phyloP scores from a whole-genome alignment of 2,329 filamentous ascomycete genomes.

The Arthrocladium fulminans region DNA sequence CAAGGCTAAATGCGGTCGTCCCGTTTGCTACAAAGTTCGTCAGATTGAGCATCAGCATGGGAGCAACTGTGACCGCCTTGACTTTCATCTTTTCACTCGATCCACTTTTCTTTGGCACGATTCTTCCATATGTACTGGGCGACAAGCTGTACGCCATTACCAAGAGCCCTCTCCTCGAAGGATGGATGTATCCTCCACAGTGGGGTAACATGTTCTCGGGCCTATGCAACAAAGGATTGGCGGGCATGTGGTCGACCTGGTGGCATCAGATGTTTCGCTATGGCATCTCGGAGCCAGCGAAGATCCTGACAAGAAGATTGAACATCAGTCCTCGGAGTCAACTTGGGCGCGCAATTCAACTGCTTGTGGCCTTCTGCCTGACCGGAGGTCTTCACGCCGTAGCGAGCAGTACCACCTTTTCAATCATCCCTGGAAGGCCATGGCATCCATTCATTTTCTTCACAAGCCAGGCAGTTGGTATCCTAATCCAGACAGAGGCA shows the following conservation, averaged over 20 bases:
- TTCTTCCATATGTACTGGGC: constrained; percentile 42
- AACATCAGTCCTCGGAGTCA: constrained; percentile 12
- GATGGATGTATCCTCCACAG: constrained; percentile 53
- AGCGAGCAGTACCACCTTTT: constrained; percentile 60
- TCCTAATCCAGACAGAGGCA: constrained; percentile 49
- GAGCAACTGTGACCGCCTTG: constrained; percentile 53
- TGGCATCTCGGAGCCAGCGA: constrained; percentile 35
- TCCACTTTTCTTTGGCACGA: constrained; percentile 51
- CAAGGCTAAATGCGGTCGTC: constrained; percentile 9
- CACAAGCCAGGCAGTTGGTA: constrained; percentile 56
- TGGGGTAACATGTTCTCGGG: constrained; percentile 40
- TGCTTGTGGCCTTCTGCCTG: constrained; percentile 53
- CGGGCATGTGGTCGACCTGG: constrained; percentile 73
- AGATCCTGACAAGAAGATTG: constrained; percentile 14
- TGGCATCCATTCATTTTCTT: constrained; percentile 60
- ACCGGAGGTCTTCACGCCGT: constrained; percentile 62
- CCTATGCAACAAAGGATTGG: constrained; percentile 55
- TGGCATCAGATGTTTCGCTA: constrained; percentile 89
- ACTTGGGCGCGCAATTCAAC: constrained; percentile 31
- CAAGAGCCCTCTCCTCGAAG: constrained; percentile 51
- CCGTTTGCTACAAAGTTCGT: constrained; percentile 38
- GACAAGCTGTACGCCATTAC: constrained; percentile 32
- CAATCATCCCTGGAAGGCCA: constrained; percentile 33
- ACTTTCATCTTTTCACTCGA: constrained; percentile 51
- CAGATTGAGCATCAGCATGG: constrained; percentile 49